phyloP scores from a whole-genome alignment of 495 filamentous ascomycete genomes.

The Aspergillus cristatus region DNA sequence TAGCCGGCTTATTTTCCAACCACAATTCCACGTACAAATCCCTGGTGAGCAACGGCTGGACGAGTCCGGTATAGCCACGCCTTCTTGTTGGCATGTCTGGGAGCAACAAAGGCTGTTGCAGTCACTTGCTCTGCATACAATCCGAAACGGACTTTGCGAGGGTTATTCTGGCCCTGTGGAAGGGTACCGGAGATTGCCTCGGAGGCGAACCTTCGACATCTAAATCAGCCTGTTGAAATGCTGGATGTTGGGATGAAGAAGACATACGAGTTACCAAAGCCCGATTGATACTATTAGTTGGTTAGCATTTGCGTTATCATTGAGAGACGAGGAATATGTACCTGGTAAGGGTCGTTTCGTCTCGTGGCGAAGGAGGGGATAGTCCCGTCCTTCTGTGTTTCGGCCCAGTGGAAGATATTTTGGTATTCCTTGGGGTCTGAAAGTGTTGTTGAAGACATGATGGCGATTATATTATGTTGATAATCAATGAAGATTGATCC shows the following conservation, averaged over 20 bases:
- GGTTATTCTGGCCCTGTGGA: conserved; percentile 39
- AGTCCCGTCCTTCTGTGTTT: conserved; percentile 42
- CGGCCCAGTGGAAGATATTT: conserved; percentile 50
- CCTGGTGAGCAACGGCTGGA: conserved; percentile 41
- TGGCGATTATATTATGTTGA: conserved; percentile 2
- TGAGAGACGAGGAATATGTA: conserved; percentile 11
- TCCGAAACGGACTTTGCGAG: conserved; percentile 37
- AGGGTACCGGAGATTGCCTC: conserved; percentile 43
- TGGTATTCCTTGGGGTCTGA: conserved; percentile 39
- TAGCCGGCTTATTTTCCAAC: conserved; percentile 3
- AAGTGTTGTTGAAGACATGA: conserved; percentile 21
- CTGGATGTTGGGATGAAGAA: conserved; percentile 7
- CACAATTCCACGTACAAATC: conserved; percentile 28
- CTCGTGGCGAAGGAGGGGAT: conserved; percentile 40
- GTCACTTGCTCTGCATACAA: conserved; percentile 41
- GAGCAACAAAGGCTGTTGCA: conserved; percentile 38
- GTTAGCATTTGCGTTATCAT: conserved; percentile 10
- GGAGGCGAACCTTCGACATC: conserved; percentile 25
- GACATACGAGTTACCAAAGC: conserved; percentile 45
- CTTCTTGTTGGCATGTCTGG: conserved; percentile 39
- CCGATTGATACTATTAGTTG: conserved; percentile 40
- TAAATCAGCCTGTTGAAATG: conserved; percentile 21
- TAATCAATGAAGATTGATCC: not conserved
- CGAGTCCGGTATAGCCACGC: conserved; percentile 40
- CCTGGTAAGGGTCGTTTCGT: conserved; percentile 45